Conservation (phyloP, 169 alveolate species). For the Besnoitia besnoiti region DNA sequence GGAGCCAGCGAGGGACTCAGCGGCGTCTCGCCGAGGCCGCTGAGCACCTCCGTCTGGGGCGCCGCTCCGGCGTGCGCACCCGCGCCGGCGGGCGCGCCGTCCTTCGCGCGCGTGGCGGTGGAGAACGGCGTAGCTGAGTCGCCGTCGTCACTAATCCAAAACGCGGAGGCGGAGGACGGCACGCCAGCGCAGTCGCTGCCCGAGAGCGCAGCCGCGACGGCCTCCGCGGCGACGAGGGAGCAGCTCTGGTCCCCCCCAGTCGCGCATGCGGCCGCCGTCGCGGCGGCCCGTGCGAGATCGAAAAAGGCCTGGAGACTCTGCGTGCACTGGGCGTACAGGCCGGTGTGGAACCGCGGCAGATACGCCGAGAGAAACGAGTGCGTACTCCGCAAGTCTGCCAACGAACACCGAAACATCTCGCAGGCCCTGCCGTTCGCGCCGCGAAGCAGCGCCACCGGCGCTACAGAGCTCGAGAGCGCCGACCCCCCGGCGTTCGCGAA, state of each 20-base stretch:
- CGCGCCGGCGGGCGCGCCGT: neutral
- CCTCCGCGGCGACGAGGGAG: neutral
- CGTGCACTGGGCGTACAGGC: constrained; percentile 1
- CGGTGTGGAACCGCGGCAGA: constrained; percentile 28
- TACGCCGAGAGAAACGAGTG: constrained; percentile 30
- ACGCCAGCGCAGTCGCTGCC: neutral
- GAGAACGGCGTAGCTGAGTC: neutral
- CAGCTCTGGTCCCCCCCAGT: neutral
- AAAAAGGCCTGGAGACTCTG: constrained; percentile 10
- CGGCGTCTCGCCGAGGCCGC: neutral
- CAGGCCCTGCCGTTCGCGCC: neutral
- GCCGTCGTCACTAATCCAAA: neutral
- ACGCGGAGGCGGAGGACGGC: neutral
- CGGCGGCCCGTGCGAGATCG: constrained; percentile 26
- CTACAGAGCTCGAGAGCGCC: too few relatives aligned
- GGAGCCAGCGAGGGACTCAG: neutral
- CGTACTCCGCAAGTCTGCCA: neutral
- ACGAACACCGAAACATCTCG: neutral
- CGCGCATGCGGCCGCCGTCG: neutral
- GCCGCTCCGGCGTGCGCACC: neutral
- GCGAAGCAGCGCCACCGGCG: neutral
- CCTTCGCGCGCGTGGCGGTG: neutral
- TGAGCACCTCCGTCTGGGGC: too few relatives aligned
- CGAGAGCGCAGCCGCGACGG: neutral
- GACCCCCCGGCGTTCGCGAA: neutral